Conservation (phyloP, 441 rosid species). For the Jatropha multifida region DNA sequence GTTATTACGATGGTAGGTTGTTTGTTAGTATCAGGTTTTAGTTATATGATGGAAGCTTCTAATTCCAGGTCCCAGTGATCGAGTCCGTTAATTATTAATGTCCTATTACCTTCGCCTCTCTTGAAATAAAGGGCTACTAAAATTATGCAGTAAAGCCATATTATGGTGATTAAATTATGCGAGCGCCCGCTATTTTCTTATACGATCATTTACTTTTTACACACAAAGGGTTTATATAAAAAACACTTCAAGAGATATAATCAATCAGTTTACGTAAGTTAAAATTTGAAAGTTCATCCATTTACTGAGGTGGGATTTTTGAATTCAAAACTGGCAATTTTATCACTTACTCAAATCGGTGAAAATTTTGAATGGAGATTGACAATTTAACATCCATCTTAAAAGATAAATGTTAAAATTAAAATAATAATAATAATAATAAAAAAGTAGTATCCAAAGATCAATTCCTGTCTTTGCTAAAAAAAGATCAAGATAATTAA, state of each 20-base stretch:
- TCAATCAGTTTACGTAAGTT: neutral
- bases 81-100: no score
- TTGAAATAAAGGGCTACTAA: no score
- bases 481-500: neutral
- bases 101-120: no score
- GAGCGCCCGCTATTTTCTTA: neutral
- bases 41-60: no score
- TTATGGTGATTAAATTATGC: neutral
- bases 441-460: conserved; percentile 1
- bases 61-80: no score
- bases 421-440: neutral
- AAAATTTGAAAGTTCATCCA: no score
- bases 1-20: no score
- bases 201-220: neutral
- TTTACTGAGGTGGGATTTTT: no score
- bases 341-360: neutral
- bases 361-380: neutral
- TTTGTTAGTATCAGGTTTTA: no score
- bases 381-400: neutral
- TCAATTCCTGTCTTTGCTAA: conserved; percentile 14
- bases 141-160: neutral
- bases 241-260: neutral
- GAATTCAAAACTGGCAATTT: neutral
- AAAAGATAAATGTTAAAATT: neutral
- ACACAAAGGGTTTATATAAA: neutral